phyloP scores from a whole-genome alignment of 1,139 yeast genomes.

The Schizosaccharomyces versatilis region DNA sequence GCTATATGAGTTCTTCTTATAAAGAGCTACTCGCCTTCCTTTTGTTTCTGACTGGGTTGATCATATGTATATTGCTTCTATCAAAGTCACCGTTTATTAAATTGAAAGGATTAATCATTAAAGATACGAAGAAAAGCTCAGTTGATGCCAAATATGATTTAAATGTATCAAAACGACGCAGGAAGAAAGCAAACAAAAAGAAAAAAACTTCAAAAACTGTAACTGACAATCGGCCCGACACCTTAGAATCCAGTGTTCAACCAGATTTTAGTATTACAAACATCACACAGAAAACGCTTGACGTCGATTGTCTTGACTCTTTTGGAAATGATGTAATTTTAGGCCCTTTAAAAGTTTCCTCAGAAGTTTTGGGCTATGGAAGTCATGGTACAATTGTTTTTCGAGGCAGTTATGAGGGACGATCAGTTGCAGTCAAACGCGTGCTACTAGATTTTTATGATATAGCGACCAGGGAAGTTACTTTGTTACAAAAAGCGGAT shows the following conservation, averaged over 20 bases:
- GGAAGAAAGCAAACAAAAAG: constrained; percentile 2
- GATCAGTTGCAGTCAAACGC: constrained; percentile 90
- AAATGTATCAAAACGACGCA: background rate
- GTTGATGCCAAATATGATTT: background rate
- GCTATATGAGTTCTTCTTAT: no score
- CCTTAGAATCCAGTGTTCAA: background rate
- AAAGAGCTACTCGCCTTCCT: no score
- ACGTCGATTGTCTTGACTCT: background rate
- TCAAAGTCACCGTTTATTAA: no score
- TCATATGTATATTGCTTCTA: no score
- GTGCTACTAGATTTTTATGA: constrained; percentile 86
- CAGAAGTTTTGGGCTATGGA: constrained; percentile 70
- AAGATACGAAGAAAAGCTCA: no score
- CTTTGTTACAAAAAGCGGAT: constrained; percentile 74
- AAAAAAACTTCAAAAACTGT: background rate
- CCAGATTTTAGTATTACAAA: background rate
- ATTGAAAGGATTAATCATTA: no score
- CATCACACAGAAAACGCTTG: background rate
- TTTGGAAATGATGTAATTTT: constrained; percentile 4
- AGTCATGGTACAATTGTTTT: constrained; percentile 92
- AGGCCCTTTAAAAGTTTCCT: constrained; percentile 28
- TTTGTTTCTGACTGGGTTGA: no score
- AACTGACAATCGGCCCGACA: background rate
- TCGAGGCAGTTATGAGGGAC: constrained; percentile 67
- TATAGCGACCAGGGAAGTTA: constrained; percentile 85